Evolutionary conservation across 768 basidiomycete genomes (phyloP).

Genomic region (Strobilomyces dryophilus): DNA sequence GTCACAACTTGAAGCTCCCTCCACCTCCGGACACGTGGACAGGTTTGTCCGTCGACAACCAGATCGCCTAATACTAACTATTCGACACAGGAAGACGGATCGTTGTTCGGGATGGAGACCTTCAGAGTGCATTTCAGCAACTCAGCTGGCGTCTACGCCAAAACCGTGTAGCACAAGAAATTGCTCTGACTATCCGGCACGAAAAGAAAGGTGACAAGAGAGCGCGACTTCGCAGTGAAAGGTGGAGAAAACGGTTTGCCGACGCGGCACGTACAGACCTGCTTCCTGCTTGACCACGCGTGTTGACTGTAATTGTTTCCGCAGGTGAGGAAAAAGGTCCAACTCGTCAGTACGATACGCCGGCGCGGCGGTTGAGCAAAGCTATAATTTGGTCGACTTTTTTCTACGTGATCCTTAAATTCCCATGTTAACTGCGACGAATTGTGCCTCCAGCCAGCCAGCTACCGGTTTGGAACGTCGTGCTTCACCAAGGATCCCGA

Average conservation of each 20-base stretch:
- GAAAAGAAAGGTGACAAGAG: slow-evolving; percentile 83
- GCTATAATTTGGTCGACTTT: not conserved
- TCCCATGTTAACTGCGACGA: slow-evolving; percentile 4
- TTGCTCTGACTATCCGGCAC: slow-evolving; percentile 54
- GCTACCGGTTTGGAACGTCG: slow-evolving; percentile 1
- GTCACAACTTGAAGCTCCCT: slow-evolving; percentile 18
- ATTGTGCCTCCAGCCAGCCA: slow-evolving; percentile 2
- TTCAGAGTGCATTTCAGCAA: slow-evolving; percentile 44
- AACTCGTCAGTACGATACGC: slow-evolving; percentile 75
- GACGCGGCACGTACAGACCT: slow-evolving; percentile 53
- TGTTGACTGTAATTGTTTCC: slow-evolving; percentile 14
- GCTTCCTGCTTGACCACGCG: slow-evolving; percentile 7
- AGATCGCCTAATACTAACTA: slow-evolving; percentile 3
- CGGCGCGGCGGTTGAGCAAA: slow-evolving; percentile 57
- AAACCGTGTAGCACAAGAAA: slow-evolving; percentile 53
- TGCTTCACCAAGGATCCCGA: slow-evolving; percentile 3
- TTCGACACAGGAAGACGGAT: slow-evolving; percentile 57
- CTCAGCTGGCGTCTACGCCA: slow-evolving; percentile 48
- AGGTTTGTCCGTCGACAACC: slow-evolving; percentile 30
- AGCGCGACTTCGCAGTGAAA: slow-evolving; percentile 65
- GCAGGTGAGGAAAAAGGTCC: slow-evolving; percentile 83
- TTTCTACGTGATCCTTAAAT: slow-evolving; percentile 6
- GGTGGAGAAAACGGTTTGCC: slow-evolving; percentile 78
- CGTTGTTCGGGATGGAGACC: slow-evolving; percentile 37
- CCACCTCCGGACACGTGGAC: slow-evolving; percentile 51